These are phyloP conservation scores for Colletotrichum tanaceti DNA, from an alignment of 2,329 filamentous ascomycete genomes.

Conservation along the genomic window DNA sequence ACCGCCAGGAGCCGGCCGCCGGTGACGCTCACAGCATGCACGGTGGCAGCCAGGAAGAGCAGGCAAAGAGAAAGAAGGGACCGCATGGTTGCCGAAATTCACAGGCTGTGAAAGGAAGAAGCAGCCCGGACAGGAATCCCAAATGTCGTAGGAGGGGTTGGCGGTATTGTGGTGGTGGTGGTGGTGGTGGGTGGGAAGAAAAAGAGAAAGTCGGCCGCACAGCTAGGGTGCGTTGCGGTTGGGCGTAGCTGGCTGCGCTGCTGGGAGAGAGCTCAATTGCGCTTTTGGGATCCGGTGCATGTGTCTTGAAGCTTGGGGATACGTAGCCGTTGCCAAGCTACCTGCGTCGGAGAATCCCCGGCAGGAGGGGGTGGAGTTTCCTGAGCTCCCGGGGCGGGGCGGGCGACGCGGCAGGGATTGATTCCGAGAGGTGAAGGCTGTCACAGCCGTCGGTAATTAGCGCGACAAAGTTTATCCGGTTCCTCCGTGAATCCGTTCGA, in stretches of 20 bases:
- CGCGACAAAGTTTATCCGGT: slow-evolving; percentile 29
- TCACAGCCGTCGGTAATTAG: background rate
- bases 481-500: slow-evolving; percentile 22
- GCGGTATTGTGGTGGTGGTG: background rate
- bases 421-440: too few relatives aligned
- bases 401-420: background rate
- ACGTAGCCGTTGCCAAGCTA: slow-evolving; percentile 43
- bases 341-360: slow-evolving; percentile 36
- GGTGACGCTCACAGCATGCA: slow-evolving; percentile 80
- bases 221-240: slow-evolving; percentile 40
- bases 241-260: slow-evolving; percentile 36
- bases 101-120: slow-evolving; percentile 22
- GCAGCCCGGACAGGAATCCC: slow-evolving; percentile 30
- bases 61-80: slow-evolving; percentile 78
- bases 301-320: slow-evolving; percentile 45
- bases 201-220: slow-evolving; percentile 41
- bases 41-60: slow-evolving; percentile 73
- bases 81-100: slow-evolving; percentile 69
- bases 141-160: slow-evolving; percentile 27
- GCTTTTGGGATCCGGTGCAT: slow-evolving; percentile 39
- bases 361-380: slow-evolving; percentile 1
- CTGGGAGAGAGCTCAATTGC: slow-evolving; percentile 30
- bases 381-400: background rate
- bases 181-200: slow-evolving; percentile 27
- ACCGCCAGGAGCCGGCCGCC: slow-evolving; percentile 90